Evolutionary conservation across 371 early-diverging fungal genomes (phyloP).

Genomic region (Smittium mucronatum): DNA sequence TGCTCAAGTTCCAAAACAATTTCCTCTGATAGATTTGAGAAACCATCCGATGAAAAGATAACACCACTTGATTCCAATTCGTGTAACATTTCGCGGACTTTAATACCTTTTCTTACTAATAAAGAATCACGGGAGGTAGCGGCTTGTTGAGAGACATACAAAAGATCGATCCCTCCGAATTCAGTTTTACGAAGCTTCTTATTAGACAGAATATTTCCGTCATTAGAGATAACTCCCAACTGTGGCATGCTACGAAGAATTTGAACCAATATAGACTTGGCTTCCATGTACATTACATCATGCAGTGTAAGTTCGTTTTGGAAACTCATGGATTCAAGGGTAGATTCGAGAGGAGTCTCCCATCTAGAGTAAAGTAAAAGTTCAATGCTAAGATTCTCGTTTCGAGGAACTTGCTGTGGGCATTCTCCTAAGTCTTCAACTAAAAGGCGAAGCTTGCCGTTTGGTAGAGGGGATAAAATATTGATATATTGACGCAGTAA

Average conservation of each 20-base stretch:
- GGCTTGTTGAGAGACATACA: slow-evolving; percentile 69
- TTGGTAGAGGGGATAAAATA: slow-evolving; percentile 59
- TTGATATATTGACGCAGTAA: slow-evolving; percentile 70
- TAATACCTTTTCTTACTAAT: slow-evolving; percentile 79
- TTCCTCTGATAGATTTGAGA: slow-evolving; percentile 73
- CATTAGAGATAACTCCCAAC: slow-evolving; percentile 26
- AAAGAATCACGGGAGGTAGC: slow-evolving; percentile 73
- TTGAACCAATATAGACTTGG: slow-evolving; percentile 85
- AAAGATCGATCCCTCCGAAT: slow-evolving; percentile 40
- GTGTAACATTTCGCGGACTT: slow-evolving; percentile 78
- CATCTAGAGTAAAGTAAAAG: slow-evolving; percentile 78
- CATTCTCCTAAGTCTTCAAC: slow-evolving; percentile 65
- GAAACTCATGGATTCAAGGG: slow-evolving; percentile 47
- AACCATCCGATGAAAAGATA: slow-evolving; percentile 61
- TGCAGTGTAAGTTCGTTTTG: slow-evolving; percentile 79
- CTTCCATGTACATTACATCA: slow-evolving; percentile 89
- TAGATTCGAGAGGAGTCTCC: slow-evolving; percentile 78
- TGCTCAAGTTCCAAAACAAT: slow-evolving; percentile 69
- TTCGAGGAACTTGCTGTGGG: slow-evolving; percentile 65
- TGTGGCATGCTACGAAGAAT: slow-evolving; percentile 72
- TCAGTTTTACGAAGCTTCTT: slow-evolving; percentile 15
- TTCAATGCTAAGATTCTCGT: slow-evolving; percentile 69
- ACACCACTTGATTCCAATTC: slow-evolving; percentile 68
- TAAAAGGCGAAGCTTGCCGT: slow-evolving; percentile 63
- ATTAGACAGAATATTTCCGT: slow-evolving; percentile 27